These are phyloP conservation scores for Periglandula ipomoeae DNA, from an alignment of 2,329 filamentous ascomycete genomes.

Conservation along the genomic window DNA sequence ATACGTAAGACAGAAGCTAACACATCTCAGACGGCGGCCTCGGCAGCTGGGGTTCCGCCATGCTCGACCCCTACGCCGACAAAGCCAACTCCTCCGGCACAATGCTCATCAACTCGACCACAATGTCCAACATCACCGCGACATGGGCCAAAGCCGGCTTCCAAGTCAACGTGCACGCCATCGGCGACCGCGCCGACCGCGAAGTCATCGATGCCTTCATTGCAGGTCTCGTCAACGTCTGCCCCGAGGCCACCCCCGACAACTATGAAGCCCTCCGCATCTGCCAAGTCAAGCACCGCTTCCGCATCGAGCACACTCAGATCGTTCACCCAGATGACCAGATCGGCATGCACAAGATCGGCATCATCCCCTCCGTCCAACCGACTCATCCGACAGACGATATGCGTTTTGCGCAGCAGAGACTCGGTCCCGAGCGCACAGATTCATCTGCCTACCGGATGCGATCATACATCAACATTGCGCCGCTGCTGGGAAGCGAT, in stretches of 20 bases:
- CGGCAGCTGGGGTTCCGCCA: constrained; percentile 62
- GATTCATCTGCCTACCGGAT: constrained; percentile 55
- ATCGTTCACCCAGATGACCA: constrained; percentile 61
- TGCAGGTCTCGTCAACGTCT: constrained; percentile 43
- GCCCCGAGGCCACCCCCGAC: constrained; percentile 26
- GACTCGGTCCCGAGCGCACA: constrained; percentile 49
- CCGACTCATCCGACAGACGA: constrained; percentile 66
- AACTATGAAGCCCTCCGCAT: constrained; percentile 25
- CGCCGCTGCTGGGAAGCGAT: constrained; percentile 55
- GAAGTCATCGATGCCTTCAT: constrained; percentile 55
- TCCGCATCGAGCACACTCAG: constrained; percentile 63
- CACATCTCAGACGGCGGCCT: constrained; percentile 62
- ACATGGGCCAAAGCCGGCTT: constrained; percentile 53
- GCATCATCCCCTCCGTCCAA: constrained; percentile 60
- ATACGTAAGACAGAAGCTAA: too few relatives aligned
- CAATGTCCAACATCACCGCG: constrained; percentile 42
- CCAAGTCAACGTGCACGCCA: constrained; percentile 65
- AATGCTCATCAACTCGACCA: constrained; percentile 55
- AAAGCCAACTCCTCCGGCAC: constrained; percentile 51
- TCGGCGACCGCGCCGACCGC: constrained; percentile 60
- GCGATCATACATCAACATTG: constrained; percentile 46
- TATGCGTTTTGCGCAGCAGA: constrained; percentile 54
- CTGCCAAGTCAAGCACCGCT: constrained; percentile 47
- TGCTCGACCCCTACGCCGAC: constrained; percentile 62
- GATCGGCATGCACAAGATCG: constrained; percentile 44